Conservation (phyloP, 108 stramenopile genomes). For the Hondaea fermentalgiana region DNA sequence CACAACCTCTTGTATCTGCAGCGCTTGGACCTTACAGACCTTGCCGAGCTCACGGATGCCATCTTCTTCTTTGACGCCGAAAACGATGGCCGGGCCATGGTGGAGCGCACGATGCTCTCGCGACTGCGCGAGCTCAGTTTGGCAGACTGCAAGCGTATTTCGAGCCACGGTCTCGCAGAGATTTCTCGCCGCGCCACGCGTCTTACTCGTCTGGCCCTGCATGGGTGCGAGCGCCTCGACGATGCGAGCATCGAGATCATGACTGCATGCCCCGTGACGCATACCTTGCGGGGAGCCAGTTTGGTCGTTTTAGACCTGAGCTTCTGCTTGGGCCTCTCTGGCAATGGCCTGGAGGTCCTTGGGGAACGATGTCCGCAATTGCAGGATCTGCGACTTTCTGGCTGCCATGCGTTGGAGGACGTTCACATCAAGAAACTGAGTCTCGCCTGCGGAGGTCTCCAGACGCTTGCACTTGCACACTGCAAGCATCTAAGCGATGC, state of each 20-base stretch:
- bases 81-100: constrained; percentile 21
- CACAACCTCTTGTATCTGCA: constrained; percentile 24
- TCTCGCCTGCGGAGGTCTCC: background rate
- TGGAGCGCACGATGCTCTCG: constrained; percentile 22
- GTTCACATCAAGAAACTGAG: background rate
- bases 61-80: constrained; percentile 22
- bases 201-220: background rate
- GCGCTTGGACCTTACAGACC: constrained; percentile 19
- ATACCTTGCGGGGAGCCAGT: background rate
- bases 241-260: background rate
- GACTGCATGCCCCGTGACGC: background rate
- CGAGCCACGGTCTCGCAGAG: background rate
- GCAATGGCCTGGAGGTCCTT: background rate
- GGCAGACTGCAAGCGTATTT: background rate
- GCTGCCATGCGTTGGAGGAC: background rate
- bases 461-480: background rate
- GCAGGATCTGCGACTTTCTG: background rate
- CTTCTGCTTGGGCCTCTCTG: constrained; percentile 18
- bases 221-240: background rate
- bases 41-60: constrained; percentile 17
- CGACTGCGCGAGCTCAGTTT: background rate
- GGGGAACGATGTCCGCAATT: background rate
- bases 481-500: constrained; percentile 15
- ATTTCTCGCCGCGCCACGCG: background rate
- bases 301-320: background rate